Evolutionary conservation across 2,329 filamentous ascomycete genomes (phyloP).

Genomic region (Cadophora gregata): DNA sequence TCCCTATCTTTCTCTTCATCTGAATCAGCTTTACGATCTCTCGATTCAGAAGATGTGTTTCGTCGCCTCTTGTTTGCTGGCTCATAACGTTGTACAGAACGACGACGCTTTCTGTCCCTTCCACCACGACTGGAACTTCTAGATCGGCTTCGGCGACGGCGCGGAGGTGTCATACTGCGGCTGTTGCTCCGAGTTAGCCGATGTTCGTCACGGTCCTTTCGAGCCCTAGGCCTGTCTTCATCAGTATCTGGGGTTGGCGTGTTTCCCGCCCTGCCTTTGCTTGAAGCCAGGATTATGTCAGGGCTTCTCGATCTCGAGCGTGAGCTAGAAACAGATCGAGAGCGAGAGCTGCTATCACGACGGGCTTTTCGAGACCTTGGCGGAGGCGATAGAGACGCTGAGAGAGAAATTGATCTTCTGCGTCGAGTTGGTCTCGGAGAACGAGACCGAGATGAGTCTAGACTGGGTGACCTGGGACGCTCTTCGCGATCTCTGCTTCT

Average conservation of each 20-base stretch:
- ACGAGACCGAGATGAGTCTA: conserved; percentile 36
- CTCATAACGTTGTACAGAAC: conserved; percentile 45
- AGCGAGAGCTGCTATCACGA: conserved; percentile 43
- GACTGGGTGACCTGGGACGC: conserved; percentile 40
- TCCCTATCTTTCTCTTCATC: conserved; percentile 52
- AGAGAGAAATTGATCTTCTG: conserved; percentile 41
- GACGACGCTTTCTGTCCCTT: conserved; percentile 42
- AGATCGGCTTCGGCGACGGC: conserved; percentile 38
- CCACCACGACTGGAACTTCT: conserved; percentile 39
- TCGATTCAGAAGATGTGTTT: conserved; percentile 58
- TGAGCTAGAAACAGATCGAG: conserved; percentile 37
- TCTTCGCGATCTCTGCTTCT: conserved; percentile 42
- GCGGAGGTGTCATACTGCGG: conserved; percentile 44
- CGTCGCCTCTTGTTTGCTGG: conserved; percentile 51
- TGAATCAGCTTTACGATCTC: conserved; percentile 63
- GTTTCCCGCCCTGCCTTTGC: conserved; percentile 30
- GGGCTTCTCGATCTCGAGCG: conserved; percentile 38
- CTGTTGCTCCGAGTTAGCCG: conserved; percentile 46
- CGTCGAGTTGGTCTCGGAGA: conserved; percentile 41
- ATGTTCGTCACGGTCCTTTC: conserved; percentile 42
- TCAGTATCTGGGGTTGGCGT: conserved; percentile 37
- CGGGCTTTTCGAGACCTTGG: conserved; percentile 40
- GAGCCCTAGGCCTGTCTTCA: conserved; percentile 34
- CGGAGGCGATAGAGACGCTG: conserved; percentile 41
- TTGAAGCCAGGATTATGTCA: conserved; percentile 30